A percentile compares a stretch with the other conserved stretches of the same genome.
Evolutionary conservation across 805 yeast genomes (phyloP).

Genomic region (Candida cerambycidarum): DNA sequence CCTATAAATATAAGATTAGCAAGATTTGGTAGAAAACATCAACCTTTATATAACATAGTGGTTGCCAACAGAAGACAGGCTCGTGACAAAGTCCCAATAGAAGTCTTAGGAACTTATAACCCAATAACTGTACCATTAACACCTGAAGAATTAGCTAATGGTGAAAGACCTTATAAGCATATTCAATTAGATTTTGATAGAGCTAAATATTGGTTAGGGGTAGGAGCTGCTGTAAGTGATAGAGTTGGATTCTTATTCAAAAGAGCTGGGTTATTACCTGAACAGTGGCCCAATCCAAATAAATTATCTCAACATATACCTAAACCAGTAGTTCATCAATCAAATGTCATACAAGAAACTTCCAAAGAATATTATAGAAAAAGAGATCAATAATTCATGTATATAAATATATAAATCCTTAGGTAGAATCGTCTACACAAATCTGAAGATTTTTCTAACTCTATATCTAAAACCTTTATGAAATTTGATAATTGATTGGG

Average conservation of each 20-base stretch:
- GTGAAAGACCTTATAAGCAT: slow-evolving; percentile 68
- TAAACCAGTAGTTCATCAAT: slow-evolving; percentile 28
- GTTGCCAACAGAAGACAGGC: slow-evolving; percentile 77
- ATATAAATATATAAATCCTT: slow-evolving; percentile 2
- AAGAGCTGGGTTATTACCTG: slow-evolving; percentile 70
- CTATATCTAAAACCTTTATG: slow-evolving; percentile 9
- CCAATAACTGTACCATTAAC: slow-evolving; percentile 75
- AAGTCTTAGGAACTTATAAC: slow-evolving; percentile 91
- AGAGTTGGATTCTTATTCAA: slow-evolving; percentile 73
- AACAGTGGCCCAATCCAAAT: slow-evolving; percentile 56
- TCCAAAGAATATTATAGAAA: slow-evolving; percentile 32
- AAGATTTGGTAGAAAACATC: slow-evolving; percentile 85
- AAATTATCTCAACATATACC: slow-evolving; percentile 33
- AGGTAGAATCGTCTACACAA: no score
- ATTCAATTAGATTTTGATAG: slow-evolving; percentile 82
- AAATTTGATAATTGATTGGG: not conserved
- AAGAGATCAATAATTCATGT: slow-evolving; percentile 20
- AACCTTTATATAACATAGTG: slow-evolving; percentile 89
- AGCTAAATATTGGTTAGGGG: slow-evolving; percentile 95
- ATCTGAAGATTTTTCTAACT: slow-evolving; percentile 4
- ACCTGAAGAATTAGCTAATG: slow-evolving; percentile 56
- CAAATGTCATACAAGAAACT: slow-evolving; percentile 31
- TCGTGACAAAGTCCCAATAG: slow-evolving; percentile 86
- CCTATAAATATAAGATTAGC: slow-evolving; percentile 86
- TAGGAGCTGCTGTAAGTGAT: slow-evolving; percentile 92